Conservation (phyloP, 1,139 yeast genomes). For the Hyphopichia burtonii region DNA sequence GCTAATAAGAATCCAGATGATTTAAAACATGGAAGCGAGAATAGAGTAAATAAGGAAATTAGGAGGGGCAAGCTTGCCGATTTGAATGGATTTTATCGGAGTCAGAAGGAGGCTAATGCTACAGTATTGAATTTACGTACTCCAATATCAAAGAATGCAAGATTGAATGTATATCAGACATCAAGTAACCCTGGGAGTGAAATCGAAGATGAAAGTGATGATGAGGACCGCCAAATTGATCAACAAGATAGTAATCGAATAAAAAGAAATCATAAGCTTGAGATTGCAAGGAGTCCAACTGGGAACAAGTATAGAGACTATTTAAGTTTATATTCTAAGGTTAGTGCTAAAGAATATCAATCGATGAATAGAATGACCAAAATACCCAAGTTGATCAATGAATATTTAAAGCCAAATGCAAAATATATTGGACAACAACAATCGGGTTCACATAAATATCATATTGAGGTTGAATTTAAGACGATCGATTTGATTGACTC, state of each 20-base stretch:
- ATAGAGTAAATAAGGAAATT: not conserved
- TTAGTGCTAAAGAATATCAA: not conserved
- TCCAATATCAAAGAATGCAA: too few relatives aligned
- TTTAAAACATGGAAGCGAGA: not conserved
- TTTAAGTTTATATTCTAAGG: not conserved
- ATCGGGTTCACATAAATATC: slow-evolving; percentile 65
- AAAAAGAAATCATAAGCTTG: not conserved
- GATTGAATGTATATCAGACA: too few relatives aligned
- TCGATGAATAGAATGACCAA: not conserved
- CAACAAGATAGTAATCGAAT: not conserved
- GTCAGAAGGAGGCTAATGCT: too few relatives aligned
- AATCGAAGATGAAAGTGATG: not conserved
- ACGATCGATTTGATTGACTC: slow-evolving; percentile 64
- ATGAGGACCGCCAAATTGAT: not conserved
- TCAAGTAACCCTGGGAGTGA: not conserved
- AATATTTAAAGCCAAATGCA: slow-evolving; percentile 62
- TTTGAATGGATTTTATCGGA: too few relatives aligned
- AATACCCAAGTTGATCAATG: slow-evolving; percentile 21
- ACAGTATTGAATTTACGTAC: too few relatives aligned
- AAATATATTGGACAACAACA: slow-evolving; percentile 70
- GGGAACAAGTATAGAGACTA: not conserved
- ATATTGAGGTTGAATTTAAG: slow-evolving; percentile 69
- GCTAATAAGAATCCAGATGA: slow-evolving; percentile 4
- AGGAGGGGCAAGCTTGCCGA: not conserved
- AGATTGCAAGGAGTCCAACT: not conserved